Conservation (phyloP, 352 stramenopile genomes). For the Aphanomyces euteiches region DNA sequence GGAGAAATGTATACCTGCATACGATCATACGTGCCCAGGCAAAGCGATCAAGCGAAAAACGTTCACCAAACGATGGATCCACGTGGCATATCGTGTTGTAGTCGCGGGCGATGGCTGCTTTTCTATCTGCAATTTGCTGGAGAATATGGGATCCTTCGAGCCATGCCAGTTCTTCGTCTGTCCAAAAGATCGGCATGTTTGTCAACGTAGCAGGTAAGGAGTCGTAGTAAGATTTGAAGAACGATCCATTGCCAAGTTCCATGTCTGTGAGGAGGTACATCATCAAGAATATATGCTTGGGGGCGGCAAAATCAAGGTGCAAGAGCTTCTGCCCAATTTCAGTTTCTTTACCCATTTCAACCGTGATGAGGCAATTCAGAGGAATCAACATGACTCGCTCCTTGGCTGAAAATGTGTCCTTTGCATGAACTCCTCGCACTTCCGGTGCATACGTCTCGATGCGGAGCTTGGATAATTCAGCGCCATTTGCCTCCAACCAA, state of each 20-base stretch:
- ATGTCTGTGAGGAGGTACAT: slow-evolving; percentile 98
- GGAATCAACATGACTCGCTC: slow-evolving; percentile 90
- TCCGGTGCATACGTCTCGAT: slow-evolving; percentile 89
- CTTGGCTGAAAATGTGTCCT: slow-evolving; percentile 77
- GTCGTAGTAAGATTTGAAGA: slow-evolving; percentile 96
- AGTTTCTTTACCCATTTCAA: slow-evolving; percentile 98
- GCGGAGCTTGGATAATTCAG: slow-evolving; percentile 71
- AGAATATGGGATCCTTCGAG: slow-evolving; percentile 91
- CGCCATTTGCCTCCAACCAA: slow-evolving; percentile 67
- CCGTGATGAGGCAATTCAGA: slow-evolving; percentile 96
- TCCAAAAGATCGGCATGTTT: slow-evolving; percentile 99
- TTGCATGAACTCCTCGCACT: slow-evolving; percentile 90
- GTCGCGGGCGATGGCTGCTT: slow-evolving; percentile 94
- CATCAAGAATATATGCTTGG: slow-evolving; percentile 99
- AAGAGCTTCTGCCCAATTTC: slow-evolving; percentile 93
- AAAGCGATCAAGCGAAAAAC: slow-evolving; percentile 96
- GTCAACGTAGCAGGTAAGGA: slow-evolving; percentile 92
- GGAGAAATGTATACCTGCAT: slow-evolving; percentile 47
- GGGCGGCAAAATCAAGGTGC: slow-evolving; percentile 95
- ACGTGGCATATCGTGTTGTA: slow-evolving; percentile 95
- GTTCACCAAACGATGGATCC: slow-evolving; percentile 78
- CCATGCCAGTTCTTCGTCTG: slow-evolving; percentile 88
- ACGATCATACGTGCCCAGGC: slow-evolving; percentile 99
- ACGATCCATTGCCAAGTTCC: slow-evolving; percentile 72
- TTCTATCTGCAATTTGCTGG: slow-evolving; percentile 94